A percentile compares a stretch with the other conserved stretches of the same genome.
phyloP scores from a whole-genome alignment of 768 basidiomycete genomes.

The Cystofilobasidium bisporidii region DNA sequence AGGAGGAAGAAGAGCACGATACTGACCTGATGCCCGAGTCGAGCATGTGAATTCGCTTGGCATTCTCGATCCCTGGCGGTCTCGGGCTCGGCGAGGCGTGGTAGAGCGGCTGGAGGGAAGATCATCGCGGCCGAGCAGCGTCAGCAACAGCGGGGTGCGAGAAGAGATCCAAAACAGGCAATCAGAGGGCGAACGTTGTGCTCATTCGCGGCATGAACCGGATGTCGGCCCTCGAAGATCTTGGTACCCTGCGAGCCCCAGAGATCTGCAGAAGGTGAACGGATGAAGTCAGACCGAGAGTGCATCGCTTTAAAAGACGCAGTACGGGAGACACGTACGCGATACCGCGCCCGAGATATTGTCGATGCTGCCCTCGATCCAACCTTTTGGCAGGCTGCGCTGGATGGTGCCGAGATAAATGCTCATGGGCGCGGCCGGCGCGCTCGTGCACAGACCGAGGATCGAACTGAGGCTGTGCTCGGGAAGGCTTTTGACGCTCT shows the following conservation, averaged over 20 bases:
- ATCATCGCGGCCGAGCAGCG: no score
- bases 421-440: conserved; percentile 27
- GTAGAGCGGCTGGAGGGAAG: conserved; percentile 10
- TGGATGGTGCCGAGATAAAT: conserved; percentile 30
- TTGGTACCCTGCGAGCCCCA: conserved; percentile 24
- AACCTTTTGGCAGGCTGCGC: conserved; percentile 28
- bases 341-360: conserved; percentile 26
- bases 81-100: conserved; percentile 22
- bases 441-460: conserved; percentile 27
- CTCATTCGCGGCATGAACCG: conserved; percentile 28
- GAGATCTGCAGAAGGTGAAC: no score
- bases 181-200: conserved; percentile 27
- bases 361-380: conserved; percentile 27
- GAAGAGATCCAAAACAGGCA: no score
- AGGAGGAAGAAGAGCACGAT: no score
- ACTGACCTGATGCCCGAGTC: conserved; percentile 14
- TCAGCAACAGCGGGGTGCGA: no score
- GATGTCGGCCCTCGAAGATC: conserved; percentile 28
- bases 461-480: conserved; percentile 26
- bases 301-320: no score
- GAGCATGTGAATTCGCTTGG: conserved; percentile 23
- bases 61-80: conserved; percentile 28
- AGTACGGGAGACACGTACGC: conserved; percentile 12
- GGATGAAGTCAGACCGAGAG: background rate
- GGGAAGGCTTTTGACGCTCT: conserved; percentile 19